A percentile compares a stretch with the other conserved stretches of the same genome.
Evolutionary conservation across 2,329 filamentous ascomycete species (phyloP).

Genomic region (Cordyceps tenuipes): DNA sequence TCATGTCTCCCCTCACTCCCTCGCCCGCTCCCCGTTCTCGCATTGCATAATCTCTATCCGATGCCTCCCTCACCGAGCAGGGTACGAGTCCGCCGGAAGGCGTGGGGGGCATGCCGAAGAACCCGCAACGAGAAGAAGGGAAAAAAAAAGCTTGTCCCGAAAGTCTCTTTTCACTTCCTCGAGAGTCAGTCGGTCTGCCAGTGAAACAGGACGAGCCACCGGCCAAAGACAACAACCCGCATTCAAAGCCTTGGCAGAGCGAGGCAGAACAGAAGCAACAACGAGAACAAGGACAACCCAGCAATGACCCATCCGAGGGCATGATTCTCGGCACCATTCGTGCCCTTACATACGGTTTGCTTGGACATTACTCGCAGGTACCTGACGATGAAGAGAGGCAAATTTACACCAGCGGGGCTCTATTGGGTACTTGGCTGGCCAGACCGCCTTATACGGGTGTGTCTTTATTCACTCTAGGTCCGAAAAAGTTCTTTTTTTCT

Average conservation of each 20-base stretch:
- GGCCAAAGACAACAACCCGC: not conserved
- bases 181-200: not conserved
- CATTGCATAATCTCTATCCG: no score
- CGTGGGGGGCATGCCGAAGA: not conserved
- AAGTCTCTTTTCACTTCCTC: not conserved
- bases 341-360: not conserved
- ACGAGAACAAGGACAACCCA: not conserved
- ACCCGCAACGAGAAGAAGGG: not conserved
- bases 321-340: slow-evolving; percentile 8
- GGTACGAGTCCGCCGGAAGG: no score
- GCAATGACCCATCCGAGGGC: not conserved
- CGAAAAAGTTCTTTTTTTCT: not conserved
- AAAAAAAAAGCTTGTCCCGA: slow-evolving; percentile 6
- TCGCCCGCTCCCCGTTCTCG: no score
- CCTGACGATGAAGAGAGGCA: not conserved
- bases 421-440: not conserved
- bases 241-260: not conserved
- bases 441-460: slow-evolving; percentile 5
- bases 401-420: not conserved
- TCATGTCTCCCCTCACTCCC: no score
- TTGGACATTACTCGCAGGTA: slow-evolving; percentile 1
- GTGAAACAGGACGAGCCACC: no score
- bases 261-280: not conserved
- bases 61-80: no score
- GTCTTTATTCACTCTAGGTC: not conserved